Base-by-base conservation (phyloP, 164 flowering plant genomes). In the Nelumbo lutea region DNA sequence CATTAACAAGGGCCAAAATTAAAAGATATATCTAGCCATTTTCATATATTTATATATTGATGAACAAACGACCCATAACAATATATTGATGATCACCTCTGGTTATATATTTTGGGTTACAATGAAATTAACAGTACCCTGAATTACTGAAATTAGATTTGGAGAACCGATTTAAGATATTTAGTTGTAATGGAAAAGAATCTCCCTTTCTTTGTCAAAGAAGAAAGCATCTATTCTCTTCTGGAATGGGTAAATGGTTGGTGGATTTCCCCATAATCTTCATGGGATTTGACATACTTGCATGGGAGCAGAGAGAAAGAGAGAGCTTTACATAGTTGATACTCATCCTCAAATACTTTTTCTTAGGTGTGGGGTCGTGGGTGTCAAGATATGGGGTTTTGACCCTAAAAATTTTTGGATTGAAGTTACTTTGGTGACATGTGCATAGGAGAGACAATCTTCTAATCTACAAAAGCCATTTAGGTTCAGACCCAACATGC, bases 391-490 rank as follows among this genome's bases (percentile, higher is more conserved):
- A 62, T 70, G 71, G 78, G 72, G 72, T 78, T 27, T 77, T 76
- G 75, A 73, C 79, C 51, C 67, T 63, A 52, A 45, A 65, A 9
- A 42, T 56, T 57, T 74, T 51, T 78, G 56, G 55, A 64, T 39
- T 56, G 75, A 67, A 71, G 70, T 51, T 59, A 71, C 63, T 70
- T 66, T 61, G 77, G 69, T 66, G 71, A 68, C 77, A 77, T 62
- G 64, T 67, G 77, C 77, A 70, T 43, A 72, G 67, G 55, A 69
- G 78, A 70, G 85, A 82, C 91, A 87, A 82, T 79, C 89, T 85
- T 87, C 81, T 73, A 82, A 70, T 72, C 91, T 79, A 87, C 83
- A 81, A 88, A 88, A 88, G 88, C 69, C 65, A 75, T 62, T 69
- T 66, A 70, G 66, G 64, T 44, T 56, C 66, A 69, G 72, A 57